Base-by-base conservation (phyloP, 2,329 filamentous ascomycete genomes). In the Thelonectria discophora region DNA sequence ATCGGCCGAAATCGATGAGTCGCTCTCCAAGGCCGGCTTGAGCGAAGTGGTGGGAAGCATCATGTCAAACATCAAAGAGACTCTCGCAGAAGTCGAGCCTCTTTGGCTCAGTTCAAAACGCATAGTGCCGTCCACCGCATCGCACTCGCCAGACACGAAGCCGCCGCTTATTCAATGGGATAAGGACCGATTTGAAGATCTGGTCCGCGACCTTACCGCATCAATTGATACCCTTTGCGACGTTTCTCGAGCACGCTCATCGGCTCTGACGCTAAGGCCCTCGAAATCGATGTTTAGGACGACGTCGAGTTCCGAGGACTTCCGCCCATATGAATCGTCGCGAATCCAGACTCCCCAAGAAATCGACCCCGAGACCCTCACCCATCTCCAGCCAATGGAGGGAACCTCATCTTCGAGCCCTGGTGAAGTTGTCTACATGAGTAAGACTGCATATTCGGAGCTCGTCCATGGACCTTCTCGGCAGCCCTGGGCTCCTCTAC, bases 191-290 rank as follows among this genome's bases (percentile, higher is more conserved):
- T 93, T 94, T 68, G 87, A 91, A 69, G 90, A 93, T 69, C 80
- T 94, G 13, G 85, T 93, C 40, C 84, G 85, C 64, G 90, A 94
- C 70, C 80, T 94, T 65, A 93, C 90, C 15, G 86, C 87, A 6
- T 92, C 90, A 2, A 92, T 94, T 73, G 91, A 94, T 75, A 92
- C 89, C 0, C 82, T 94, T 1, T 93, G 91, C 74, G 90, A 93
- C 71, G 80, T 94, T 13, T 93, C 90, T 0, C 81, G 88, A 51
- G 90, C 89, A 13, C 82, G 90, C 18, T 81, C 83, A 1, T 82
- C 82, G 1, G 75, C 77, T 3, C 69, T 76, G 11, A 72, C 76
- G 2, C 60, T 69, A 54, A 52, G 74, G 64, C 47, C 70, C 60
- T 63, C 74, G 65, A 70, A 78, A 71, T 60, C 71, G 1, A 55